A percentile compares a stretch with the other conserved stretches of the same genome.
Evolutionary conservation across 108 stramenopile genomes (phyloP).

Genomic region (Aurantiochytrium sp.): DNA sequence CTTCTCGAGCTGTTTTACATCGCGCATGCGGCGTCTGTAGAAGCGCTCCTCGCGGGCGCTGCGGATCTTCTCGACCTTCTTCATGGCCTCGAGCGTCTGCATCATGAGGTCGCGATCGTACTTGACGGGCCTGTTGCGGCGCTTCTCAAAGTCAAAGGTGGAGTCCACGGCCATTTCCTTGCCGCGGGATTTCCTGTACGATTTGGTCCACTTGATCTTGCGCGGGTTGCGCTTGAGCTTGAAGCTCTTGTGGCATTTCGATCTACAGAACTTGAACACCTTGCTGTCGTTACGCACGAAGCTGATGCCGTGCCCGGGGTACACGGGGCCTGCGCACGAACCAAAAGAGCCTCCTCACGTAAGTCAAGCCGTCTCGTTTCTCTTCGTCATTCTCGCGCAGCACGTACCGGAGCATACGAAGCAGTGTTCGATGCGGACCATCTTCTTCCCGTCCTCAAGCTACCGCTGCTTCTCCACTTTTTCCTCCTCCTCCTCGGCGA

Average conservation of each 20-base stretch:
- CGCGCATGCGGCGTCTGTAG: slow-evolving; percentile 49
- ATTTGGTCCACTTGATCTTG: slow-evolving; percentile 98
- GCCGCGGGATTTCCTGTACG: slow-evolving; percentile 83
- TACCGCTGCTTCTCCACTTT: no score
- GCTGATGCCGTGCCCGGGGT: slow-evolving; percentile 96
- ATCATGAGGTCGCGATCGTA: slow-evolving; percentile 90
- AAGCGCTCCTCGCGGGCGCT: slow-evolving; percentile 49
- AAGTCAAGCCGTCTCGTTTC: no score
- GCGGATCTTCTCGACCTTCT: slow-evolving; percentile 83
- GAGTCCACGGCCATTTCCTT: slow-evolving; percentile 63
- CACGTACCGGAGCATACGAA: background rate
- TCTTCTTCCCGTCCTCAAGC: no score
- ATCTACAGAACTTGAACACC: slow-evolving; percentile 95
- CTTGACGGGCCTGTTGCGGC: slow-evolving; percentile 93
- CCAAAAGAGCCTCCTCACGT: background rate
- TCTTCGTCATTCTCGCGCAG: no score
- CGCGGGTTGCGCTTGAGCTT: slow-evolving; percentile 98
- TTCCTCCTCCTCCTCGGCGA: background rate
- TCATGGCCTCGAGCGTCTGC: slow-evolving; percentile 94
- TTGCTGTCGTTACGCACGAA: slow-evolving; percentile 99
- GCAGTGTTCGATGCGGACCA: slow-evolving; percentile 7
- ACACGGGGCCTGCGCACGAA: slow-evolving; percentile 83
- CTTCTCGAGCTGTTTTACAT: slow-evolving; percentile 47
- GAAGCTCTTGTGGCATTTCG: slow-evolving; percentile 98
- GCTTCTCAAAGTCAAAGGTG: slow-evolving; percentile 98